Percentiles rank a stretch among this genome's conserved stretches.
These are phyloP conservation scores for Bipolaris bicolor DNA, from an alignment of 2,329 filamentous ascomycete species.

Conservation along the genomic window DNA sequence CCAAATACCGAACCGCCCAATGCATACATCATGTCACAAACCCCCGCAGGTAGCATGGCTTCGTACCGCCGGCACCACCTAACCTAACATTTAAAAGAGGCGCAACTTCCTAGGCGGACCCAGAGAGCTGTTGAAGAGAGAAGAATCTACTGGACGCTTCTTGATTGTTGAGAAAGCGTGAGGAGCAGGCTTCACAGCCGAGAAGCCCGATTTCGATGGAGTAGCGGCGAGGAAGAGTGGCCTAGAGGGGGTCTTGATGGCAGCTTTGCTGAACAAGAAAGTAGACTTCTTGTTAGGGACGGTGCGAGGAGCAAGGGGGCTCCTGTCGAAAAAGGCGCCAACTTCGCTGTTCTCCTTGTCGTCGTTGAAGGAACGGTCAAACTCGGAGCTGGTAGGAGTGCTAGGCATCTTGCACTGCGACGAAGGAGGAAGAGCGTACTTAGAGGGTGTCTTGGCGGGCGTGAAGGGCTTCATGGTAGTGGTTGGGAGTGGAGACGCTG, in stretches of 20 bases:
- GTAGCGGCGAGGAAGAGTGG: constrained; percentile 43
- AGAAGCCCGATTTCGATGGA: constrained; percentile 27
- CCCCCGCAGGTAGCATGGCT: constrained; percentile 4
- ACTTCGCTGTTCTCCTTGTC: constrained; percentile 48
- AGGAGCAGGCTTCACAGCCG: constrained; percentile 23
- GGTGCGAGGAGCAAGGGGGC: constrained; percentile 48
- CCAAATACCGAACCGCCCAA: neutral
- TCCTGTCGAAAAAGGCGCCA: constrained; percentile 50
- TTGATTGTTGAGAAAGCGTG: constrained; percentile 28
- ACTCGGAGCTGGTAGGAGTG: constrained; percentile 38
- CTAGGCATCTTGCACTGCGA: constrained; percentile 32
- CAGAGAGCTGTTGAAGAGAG: constrained; percentile 26
- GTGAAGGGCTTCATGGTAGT: constrained; percentile 35
- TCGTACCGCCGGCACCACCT: neutral
- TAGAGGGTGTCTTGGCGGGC: constrained; percentile 41
- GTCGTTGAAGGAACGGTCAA: constrained; percentile 35
- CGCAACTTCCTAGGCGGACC: constrained; percentile 37
- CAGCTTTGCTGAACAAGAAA: constrained; percentile 47
- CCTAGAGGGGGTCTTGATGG: constrained; percentile 61
- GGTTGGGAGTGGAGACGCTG: constrained; percentile 26
- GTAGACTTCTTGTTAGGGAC: constrained; percentile 34
- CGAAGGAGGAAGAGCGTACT: constrained; percentile 31
- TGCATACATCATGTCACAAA: constrained; percentile 7
- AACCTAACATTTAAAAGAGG: constrained; percentile 20
- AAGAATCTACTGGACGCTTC: constrained; percentile 28